phyloP scores from a whole-genome alignment of 2,329 filamentous ascomycete genomes.

The Cercospora berteroae region DNA sequence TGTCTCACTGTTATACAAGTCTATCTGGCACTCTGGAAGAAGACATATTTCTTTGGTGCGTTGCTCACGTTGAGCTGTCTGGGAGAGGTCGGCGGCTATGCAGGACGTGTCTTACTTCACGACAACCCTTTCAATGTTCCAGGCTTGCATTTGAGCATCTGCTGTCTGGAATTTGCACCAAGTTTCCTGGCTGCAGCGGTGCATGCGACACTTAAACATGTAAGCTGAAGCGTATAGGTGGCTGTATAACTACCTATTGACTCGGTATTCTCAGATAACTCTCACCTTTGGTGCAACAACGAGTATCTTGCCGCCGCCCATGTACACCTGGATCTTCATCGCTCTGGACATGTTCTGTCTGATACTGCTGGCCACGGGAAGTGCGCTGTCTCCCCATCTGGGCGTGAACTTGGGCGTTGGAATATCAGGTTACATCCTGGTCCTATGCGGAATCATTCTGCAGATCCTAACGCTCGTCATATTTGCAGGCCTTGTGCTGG shows the following conservation, averaged over 20 bases:
- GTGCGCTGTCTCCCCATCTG: not conserved
- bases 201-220: slow-evolving; percentile 11
- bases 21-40: slow-evolving; percentile 9
- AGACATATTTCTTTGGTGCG: slow-evolving; percentile 4
- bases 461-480: slow-evolving; percentile 7
- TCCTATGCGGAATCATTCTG: not conserved
- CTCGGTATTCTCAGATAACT: not conserved
- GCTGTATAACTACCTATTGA: not conserved
- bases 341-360: slow-evolving; percentile 11
- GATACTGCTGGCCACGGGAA: not conserved
- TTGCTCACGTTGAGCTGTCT: slow-evolving; percentile 7
- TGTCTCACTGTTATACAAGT: slow-evolving; percentile 4
- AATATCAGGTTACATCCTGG: not conserved
- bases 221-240: not conserved
- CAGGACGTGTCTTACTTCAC: slow-evolving; percentile 2
- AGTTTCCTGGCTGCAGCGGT: slow-evolving; percentile 10
- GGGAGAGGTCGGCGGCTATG: slow-evolving; percentile 3
- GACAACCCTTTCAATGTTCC: slow-evolving; percentile 4
- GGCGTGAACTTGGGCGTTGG: not conserved
- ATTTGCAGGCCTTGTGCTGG: slow-evolving; percentile 8
- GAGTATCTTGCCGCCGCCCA: slow-evolving; percentile 7
- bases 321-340: slow-evolving; percentile 16
- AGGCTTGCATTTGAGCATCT: not conserved
- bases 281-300: slow-evolving; percentile 12
- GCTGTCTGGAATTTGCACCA: slow-evolving; percentile 9